Evolutionary conservation across 2,329 filamentous ascomycete genomes (phyloP).

Genomic region (Cytospora piceae): DNA sequence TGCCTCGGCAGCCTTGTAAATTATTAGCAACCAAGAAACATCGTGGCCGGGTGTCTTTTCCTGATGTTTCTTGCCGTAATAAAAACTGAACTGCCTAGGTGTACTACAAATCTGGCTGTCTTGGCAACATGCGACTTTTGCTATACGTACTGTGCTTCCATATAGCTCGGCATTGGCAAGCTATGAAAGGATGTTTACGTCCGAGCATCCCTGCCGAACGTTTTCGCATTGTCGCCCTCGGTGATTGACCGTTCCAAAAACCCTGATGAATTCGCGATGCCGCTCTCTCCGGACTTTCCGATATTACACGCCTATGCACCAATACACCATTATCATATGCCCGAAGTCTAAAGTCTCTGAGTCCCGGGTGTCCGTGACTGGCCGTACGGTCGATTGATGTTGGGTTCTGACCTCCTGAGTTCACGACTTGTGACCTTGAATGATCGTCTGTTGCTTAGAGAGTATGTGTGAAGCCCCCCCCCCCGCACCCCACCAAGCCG

Average conservation of each 20-base stretch:
- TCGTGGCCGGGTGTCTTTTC: no score
- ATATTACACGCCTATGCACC: neutral
- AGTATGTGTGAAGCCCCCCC: neutral
- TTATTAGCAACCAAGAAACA: neutral
- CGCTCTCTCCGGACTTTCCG: constrained; percentile 10
- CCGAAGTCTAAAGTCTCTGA: constrained; percentile 10
- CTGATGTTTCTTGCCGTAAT: no score
- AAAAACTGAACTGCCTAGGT: neutral
- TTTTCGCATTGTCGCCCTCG: constrained; percentile 8
- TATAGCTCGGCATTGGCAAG: neutral
- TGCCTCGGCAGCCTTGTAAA: neutral
- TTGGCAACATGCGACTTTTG: neutral
- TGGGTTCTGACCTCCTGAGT: neutral
- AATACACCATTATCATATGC: neutral
- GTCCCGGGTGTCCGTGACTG: constrained; percentile 5
- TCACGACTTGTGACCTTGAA: neutral
- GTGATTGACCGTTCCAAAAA: constrained; percentile 19
- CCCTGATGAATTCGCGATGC: constrained; percentile 17
- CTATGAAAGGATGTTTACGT: neutral
- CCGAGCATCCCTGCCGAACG: neutral
- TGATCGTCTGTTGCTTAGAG: neutral
- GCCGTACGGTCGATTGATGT: neutral
- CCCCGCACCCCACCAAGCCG: neutral
- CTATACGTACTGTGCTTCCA: neutral
- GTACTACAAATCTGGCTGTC: neutral